Conservation (phyloP, 1,284 basidiomycete genomes). For the Moesziomyces sp. region DNA sequence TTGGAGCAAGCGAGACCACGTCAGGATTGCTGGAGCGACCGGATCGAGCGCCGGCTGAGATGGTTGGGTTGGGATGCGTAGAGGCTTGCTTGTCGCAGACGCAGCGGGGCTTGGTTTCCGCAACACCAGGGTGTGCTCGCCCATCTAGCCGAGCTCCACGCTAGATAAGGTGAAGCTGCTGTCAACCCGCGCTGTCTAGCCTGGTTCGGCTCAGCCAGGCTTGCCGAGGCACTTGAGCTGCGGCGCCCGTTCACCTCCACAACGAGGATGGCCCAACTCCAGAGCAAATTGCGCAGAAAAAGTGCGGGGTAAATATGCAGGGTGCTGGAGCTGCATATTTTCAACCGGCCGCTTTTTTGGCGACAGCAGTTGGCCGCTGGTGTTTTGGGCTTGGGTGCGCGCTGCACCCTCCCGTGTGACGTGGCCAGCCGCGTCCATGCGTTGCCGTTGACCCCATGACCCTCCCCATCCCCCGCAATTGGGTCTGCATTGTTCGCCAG, state of each 20-base stretch:
- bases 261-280: not conserved
- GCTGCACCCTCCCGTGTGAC: slow-evolving; percentile 9
- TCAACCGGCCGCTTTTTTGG: slow-evolving; percentile 1
- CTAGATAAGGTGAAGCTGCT: slow-evolving; percentile 27
- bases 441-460: slow-evolving; percentile 16
- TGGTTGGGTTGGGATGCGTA: not conserved
- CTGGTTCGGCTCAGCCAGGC: not conserved
- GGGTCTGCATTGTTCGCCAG: not conserved
- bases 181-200: not conserved
- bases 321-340: slow-evolving; percentile 17
- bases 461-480: slow-evolving; percentile 22
- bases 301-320: slow-evolving; percentile 44
- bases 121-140: not conserved
- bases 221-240: slow-evolving; percentile 18
- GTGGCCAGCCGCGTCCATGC: not conserved
- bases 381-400: slow-evolving; percentile 1
- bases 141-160: slow-evolving; percentile 31
- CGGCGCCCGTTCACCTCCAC: slow-evolving; percentile 2
- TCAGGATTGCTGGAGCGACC: slow-evolving; percentile 27
- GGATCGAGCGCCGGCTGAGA: slow-evolving; percentile 6
- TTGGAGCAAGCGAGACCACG: not conserved
- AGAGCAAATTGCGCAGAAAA: slow-evolving; percentile 14
- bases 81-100: not conserved
- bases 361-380: not conserved
- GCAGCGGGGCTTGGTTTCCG: not conserved